Conservation (phyloP, 108 stramenopile species). For the Pinguiococcus pyrenoidosus region DNA sequence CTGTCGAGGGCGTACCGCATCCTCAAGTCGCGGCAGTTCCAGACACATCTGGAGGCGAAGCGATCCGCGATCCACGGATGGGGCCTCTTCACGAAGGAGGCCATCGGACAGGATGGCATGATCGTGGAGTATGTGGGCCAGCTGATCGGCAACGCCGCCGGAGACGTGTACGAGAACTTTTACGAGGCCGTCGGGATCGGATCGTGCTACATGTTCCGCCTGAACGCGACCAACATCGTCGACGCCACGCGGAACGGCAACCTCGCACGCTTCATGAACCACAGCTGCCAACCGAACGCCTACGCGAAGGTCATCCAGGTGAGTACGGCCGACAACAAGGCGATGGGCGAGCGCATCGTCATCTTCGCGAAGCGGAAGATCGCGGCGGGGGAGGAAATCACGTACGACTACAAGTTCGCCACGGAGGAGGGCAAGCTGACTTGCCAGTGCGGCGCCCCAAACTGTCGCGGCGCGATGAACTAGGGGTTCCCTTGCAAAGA, state of each 20-base stretch:
- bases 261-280: constrained; percentile 84
- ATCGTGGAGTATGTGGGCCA: constrained; percentile 87
- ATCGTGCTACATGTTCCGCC: constrained; percentile 81
- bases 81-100: constrained; percentile 66
- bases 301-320: constrained; percentile 54
- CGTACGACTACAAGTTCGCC: constrained; percentile 95
- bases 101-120: constrained; percentile 56
- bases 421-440: constrained; percentile 64
- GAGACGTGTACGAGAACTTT: constrained; percentile 58
- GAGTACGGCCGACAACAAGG: constrained; percentile 23
- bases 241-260: constrained; percentile 84
- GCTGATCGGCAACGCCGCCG: constrained; percentile 55
- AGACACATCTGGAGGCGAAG: no score
- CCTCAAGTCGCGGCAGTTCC: no score
- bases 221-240: constrained; percentile 71
- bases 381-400: constrained; percentile 72
- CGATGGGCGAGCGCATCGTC: no score
- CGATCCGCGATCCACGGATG: constrained; percentile 80
- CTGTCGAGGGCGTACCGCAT: no score
- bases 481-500: no score
- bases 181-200: constrained; percentile 66
- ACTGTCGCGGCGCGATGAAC: constrained; percentile 84
- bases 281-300: constrained; percentile 88
- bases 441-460: constrained; percentile 74
- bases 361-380: constrained; percentile 74